A percentile compares a stretch with the other conserved stretches of the same genome.
Evolutionary conservation across 768 basidiomycete genomes (phyloP).

Genomic region (Lentinula boryana): DNA sequence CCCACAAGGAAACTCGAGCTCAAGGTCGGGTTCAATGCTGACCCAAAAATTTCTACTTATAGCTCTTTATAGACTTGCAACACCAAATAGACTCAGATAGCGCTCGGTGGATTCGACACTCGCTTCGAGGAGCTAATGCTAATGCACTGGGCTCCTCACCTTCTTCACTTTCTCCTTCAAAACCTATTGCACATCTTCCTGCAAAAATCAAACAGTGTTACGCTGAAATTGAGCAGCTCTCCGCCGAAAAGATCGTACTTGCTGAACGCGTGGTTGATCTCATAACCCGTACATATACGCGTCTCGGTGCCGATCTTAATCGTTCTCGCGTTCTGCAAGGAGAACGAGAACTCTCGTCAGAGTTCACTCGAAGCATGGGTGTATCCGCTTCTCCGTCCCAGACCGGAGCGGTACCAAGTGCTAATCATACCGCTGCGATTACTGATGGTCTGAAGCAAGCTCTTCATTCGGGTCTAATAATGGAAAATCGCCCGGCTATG

Average conservation of each 20-base stretch:
- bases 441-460: background rate
- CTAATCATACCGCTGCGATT: background rate
- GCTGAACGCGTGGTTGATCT: constrained; percentile 45
- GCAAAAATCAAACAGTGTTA: constrained; percentile 40
- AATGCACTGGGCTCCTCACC: constrained; percentile 15
- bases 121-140: constrained; percentile 20
- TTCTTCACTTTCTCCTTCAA: constrained; percentile 31
- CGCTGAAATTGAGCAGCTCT: constrained; percentile 37
- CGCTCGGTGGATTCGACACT: constrained; percentile 43
- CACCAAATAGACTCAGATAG: constrained; percentile 45
- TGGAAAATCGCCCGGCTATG: constrained; percentile 15
- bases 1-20: constrained; percentile 34
- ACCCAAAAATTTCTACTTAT: background rate
- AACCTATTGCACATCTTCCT: constrained; percentile 26
- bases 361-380: background rate
- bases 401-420: background rate
- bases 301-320: constrained; percentile 44
- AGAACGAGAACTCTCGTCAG: constrained; percentile 32
- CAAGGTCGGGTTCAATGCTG: constrained; percentile 27
- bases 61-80: constrained; percentile 33
- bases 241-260: constrained; percentile 39
- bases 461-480: background rate
- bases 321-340: constrained; percentile 43
- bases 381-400: background rate
- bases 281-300: constrained; percentile 37